Conservation (phyloP, 306 rosid species). For the Vicia faba region DNA sequence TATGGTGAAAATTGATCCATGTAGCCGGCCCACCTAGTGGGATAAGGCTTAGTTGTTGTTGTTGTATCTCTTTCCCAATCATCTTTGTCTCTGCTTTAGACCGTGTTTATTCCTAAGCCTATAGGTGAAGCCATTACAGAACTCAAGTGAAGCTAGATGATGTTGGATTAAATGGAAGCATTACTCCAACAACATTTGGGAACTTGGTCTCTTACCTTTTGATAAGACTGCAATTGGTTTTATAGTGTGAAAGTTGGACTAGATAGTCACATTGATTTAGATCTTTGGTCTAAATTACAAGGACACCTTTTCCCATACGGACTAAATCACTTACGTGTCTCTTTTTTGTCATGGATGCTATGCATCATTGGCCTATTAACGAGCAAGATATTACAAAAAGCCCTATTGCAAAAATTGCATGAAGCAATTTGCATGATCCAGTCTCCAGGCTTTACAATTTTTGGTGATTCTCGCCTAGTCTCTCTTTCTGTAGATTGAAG, state of each 20-base stretch:
- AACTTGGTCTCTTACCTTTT: not conserved
- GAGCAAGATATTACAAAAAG: not conserved
- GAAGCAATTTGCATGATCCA: not conserved
- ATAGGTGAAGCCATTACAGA: not conserved
- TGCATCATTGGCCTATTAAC: not conserved
- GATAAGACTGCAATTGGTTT: not conserved
- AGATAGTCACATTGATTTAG: not conserved
- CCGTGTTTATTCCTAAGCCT: slow-evolving; percentile 10
- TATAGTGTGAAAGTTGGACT: not conserved
- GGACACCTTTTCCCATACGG: not conserved
- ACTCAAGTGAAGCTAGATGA: not conserved
- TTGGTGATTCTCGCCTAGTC: not conserved
- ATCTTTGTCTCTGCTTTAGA: too few relatives aligned
- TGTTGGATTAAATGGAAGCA: not conserved
- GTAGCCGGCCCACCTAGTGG: too few relatives aligned
- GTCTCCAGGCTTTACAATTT: not conserved
- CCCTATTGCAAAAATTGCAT: not conserved
- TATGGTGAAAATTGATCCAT: too few relatives aligned
- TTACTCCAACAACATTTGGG: not conserved
- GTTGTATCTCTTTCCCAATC: too few relatives aligned
- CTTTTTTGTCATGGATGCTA: not conserved
- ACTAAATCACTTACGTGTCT: not conserved
- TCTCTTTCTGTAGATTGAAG: not conserved
- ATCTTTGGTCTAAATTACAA: not conserved
- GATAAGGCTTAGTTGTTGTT: too few relatives aligned